These are phyloP conservation scores for Diplodia scrobiculata DNA, from an alignment of 2,329 filamentous ascomycete species.

Conservation along the genomic window DNA sequence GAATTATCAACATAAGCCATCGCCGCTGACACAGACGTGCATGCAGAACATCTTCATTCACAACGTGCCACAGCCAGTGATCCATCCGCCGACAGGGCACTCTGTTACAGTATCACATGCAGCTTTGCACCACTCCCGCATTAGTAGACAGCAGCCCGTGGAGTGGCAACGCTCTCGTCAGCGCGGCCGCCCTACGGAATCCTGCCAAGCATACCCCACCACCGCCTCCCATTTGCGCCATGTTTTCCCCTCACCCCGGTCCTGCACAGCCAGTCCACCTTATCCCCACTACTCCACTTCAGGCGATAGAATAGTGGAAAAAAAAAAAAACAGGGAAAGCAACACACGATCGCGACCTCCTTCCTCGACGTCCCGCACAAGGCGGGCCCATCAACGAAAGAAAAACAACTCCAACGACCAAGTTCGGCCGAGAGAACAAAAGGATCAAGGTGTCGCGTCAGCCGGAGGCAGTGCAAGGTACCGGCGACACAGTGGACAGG, in stretches of 20 bases:
- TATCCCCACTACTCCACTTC: neutral
- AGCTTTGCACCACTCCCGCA: neutral
- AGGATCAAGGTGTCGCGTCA: neutral
- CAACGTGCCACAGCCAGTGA: conserved; percentile 3
- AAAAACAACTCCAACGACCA: neutral
- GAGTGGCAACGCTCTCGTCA: conserved; percentile 8
- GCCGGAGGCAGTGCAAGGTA: conserved; percentile 14
- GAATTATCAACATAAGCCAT: neutral
- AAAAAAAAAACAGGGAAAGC: neutral
- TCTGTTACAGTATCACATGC: conserved; percentile 8
- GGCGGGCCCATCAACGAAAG: conserved; percentile 9
- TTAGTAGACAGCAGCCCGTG: neutral
- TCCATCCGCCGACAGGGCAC: neutral
- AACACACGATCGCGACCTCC: neutral
- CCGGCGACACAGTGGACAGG: conserved; percentile 4
- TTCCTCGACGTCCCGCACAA: conserved; percentile 9
- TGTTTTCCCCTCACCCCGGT: neutral
- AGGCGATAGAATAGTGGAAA: neutral
- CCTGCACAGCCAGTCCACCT: neutral
- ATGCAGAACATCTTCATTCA: neutral
- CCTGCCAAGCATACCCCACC: neutral
- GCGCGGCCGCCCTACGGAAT: neutral
- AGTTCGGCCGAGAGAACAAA: conserved; percentile 1
- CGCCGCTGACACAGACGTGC: neutral
- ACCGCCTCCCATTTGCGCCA: neutral